phyloP scores from a whole-genome alignment of 2,329 filamentous ascomycete genomes.

The Plectosphaerella plurivora region DNA sequence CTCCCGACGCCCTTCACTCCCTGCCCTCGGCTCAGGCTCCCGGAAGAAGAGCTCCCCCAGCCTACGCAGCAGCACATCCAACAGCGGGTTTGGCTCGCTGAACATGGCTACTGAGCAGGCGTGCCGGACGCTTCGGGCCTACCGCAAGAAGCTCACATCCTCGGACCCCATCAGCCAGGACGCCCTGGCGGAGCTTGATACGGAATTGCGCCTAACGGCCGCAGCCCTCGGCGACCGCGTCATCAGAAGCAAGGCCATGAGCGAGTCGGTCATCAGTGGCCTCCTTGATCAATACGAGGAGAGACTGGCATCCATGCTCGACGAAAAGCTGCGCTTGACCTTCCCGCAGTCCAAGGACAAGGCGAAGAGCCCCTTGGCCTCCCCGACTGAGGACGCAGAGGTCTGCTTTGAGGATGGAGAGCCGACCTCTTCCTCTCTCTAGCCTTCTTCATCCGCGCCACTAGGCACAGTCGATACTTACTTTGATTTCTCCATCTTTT shows the following conservation, averaged over 20 bases:
- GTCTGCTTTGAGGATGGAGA: neutral
- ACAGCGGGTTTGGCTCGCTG: conserved; percentile 45
- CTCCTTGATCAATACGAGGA: conserved; percentile 74
- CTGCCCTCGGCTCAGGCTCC: conserved; percentile 37
- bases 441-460: neutral
- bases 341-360: conserved; percentile 26
- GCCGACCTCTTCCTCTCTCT: neutral
- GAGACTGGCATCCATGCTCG: conserved; percentile 64
- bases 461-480: neutral
- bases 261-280: conserved; percentile 52
- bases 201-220: conserved; percentile 59
- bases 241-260: conserved; percentile 49
- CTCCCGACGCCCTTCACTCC: conserved; percentile 49
- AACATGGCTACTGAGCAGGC: conserved; percentile 62
- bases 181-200: conserved; percentile 57
- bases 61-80: conserved; percentile 23
- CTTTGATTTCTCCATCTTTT: neutral
- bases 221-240: conserved; percentile 56
- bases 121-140: conserved; percentile 57
- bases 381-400: neutral
- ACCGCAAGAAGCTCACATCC: conserved; percentile 58
- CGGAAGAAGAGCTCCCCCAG: conserved; percentile 48
- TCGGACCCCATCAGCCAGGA: conserved; percentile 53
- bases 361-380: conserved; percentile 2
- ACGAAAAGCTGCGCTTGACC: conserved; percentile 61